These are phyloP conservation scores for Mycena metata DNA, from an alignment of 768 basidiomycete species.

Conservation along the genomic window DNA sequence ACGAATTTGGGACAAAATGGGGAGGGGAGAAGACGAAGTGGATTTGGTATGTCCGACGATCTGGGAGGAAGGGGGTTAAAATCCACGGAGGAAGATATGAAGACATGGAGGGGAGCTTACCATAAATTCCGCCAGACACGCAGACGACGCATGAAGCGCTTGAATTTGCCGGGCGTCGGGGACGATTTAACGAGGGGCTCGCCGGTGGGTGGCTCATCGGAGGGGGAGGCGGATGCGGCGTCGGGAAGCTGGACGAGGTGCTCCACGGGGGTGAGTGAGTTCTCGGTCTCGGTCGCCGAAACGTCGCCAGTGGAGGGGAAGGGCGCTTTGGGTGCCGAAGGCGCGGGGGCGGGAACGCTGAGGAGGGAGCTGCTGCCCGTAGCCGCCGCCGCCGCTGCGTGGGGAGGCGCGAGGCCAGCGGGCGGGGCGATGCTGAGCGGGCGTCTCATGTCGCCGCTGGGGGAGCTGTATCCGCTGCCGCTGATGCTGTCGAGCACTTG, in stretches of 20 bases:
- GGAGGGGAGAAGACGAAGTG: no score
- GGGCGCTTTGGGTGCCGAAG: background rate
- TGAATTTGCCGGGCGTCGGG: constrained; percentile 25
- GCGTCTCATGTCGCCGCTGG: background rate
- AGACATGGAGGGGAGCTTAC: background rate
- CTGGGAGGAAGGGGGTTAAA: background rate
- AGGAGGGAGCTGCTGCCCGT: background rate
- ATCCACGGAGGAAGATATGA: background rate
- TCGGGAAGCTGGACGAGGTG: constrained; percentile 6
- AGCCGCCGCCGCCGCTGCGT: background rate
- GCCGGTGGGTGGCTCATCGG: no score
- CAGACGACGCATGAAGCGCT: constrained; percentile 24
- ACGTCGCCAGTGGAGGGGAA: background rate
- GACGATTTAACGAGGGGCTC: background rate
- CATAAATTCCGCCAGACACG: constrained; percentile 25
- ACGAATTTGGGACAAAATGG: no score
- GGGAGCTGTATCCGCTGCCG: constrained; percentile 26
- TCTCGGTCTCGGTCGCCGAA: background rate
- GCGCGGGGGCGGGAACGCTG: background rate
- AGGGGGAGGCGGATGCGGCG: constrained; percentile 2
- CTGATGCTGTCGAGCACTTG: background rate
- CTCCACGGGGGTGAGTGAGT: constrained; percentile 3
- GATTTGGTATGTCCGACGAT: no score
- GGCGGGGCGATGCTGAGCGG: background rate
- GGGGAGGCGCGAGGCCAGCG: background rate